Evolutionary conservation across 2,329 filamentous ascomycete species (phyloP).

Genomic region (Passalora sequoiae): DNA sequence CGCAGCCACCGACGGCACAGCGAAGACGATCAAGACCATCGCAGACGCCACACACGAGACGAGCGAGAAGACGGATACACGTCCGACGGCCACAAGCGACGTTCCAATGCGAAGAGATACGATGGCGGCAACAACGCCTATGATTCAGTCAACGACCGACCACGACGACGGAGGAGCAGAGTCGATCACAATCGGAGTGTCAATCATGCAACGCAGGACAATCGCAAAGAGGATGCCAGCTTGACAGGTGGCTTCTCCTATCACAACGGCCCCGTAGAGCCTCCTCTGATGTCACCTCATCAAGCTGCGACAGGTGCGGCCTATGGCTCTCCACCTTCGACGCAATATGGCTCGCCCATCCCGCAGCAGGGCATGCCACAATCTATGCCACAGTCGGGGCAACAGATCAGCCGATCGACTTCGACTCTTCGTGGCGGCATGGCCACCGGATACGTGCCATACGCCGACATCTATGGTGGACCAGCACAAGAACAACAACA

Average conservation of each 20-base stretch:
- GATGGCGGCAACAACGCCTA: slow-evolving; percentile 25
- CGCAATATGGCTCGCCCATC: slow-evolving; percentile 9
- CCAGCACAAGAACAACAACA: slow-evolving; percentile 12
- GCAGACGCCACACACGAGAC: slow-evolving; percentile 13
- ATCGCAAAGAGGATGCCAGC: slow-evolving; percentile 14
- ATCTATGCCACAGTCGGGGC: slow-evolving; percentile 6
- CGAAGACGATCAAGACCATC: slow-evolving; percentile 25
- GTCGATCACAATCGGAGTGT: slow-evolving; percentile 24
- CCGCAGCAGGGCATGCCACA: slow-evolving; percentile 1
- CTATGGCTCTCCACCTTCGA: slow-evolving; percentile 8
- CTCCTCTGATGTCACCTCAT: slow-evolving; percentile 12
- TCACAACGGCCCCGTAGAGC: slow-evolving; percentile 10
- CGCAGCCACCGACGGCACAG: slow-evolving; percentile 23
- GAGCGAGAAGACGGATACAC: slow-evolving; percentile 21
- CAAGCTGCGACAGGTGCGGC: slow-evolving; percentile 3
- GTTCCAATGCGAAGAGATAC: slow-evolving; percentile 14
- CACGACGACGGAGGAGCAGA: slow-evolving; percentile 19
- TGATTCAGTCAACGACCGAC: slow-evolving; percentile 24
- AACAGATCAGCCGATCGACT: slow-evolving; percentile 15
- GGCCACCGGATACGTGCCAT: slow-evolving; percentile 32
- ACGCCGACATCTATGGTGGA: slow-evolving; percentile 33
- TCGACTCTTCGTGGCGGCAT: slow-evolving; percentile 21
- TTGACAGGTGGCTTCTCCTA: slow-evolving; percentile 10
- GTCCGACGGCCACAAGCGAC: slow-evolving; percentile 17
- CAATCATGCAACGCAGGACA: slow-evolving; percentile 14